Conservation (phyloP, 805 yeast species). For the Candida suzukii region DNA sequence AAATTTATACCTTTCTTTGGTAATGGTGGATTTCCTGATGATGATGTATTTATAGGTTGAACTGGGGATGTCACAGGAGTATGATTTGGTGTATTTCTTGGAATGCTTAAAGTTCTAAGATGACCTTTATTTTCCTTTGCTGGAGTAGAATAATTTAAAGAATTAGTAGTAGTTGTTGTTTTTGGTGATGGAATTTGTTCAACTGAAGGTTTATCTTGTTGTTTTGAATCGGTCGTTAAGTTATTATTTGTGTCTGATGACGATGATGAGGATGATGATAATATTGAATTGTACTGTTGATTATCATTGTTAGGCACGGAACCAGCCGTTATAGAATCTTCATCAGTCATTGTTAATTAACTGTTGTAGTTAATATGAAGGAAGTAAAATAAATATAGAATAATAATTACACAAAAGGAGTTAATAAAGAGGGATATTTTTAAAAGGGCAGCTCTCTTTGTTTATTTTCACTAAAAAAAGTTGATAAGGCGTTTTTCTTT, state of each 20-base stretch:
- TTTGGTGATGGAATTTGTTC: neutral
- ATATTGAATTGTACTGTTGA: constrained; percentile 14
- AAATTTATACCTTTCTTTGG: constrained; percentile 23
- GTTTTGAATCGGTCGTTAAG: constrained; percentile 8
- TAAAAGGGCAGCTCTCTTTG: too few relatives aligned
- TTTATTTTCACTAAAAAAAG: too few relatives aligned
- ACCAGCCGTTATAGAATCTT: neutral
- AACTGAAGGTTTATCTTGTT: neutral
- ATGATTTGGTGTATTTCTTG: constrained; percentile 8
- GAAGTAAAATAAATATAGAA: too few relatives aligned
- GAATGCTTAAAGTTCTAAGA: constrained; percentile 15
- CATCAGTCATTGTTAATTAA: neutral
- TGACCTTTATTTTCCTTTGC: constrained; percentile 5
- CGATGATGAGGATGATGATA: constrained; percentile 16
- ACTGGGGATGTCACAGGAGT: constrained; percentile 1
- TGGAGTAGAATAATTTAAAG: neutral
- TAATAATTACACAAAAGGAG: too few relatives aligned
- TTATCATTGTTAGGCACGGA: constrained; percentile 1
- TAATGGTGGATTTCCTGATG: constrained; percentile 6
- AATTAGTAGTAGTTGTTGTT: constrained; percentile 1
- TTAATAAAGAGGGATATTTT: too few relatives aligned
- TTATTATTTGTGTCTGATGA: constrained; percentile 8
- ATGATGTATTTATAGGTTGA: constrained; percentile 3
- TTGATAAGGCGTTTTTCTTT: too few relatives aligned
- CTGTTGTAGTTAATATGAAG: too few relatives aligned